A percentile compares a stretch with the other conserved stretches of the same genome.
These are phyloP conservation scores for Termitomyces sp. DNA, from an alignment of 768 basidiomycete species.

Conservation along the genomic window DNA sequence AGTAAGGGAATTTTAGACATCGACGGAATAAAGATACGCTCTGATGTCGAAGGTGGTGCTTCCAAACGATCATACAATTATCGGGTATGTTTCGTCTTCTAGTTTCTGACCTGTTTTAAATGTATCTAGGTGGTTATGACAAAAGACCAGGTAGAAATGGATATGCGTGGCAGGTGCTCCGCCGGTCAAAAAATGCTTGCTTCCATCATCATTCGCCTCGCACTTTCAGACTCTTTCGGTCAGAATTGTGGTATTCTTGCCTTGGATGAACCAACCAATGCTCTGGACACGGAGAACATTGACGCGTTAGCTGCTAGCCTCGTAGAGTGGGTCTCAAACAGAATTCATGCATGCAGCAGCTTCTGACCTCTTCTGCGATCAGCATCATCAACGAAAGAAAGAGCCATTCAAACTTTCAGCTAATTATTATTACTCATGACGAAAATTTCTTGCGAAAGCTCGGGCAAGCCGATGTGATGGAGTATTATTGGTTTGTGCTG, in stretches of 20 bases:
- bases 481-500: constrained; percentile 77
- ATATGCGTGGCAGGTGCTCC: constrained; percentile 98
- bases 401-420: constrained; percentile 87
- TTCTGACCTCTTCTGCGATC: constrained; percentile 1
- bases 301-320: constrained; percentile 89
- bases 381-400: constrained; percentile 95
- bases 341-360: background rate
- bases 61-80: constrained; percentile 96
- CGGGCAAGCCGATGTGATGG: constrained; percentile 89
- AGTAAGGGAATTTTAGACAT: constrained; percentile 62
- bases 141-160: constrained; percentile 99
- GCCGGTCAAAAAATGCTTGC: constrained; percentile 99
- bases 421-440: constrained; percentile 96
- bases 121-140: constrained; percentile 88
- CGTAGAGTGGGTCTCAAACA: constrained; percentile 68
- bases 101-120: constrained; percentile 6
- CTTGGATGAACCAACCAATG: constrained; percentile 97
- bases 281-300: constrained; percentile 93
- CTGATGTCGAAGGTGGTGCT: constrained; percentile 88
- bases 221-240: constrained; percentile 95
- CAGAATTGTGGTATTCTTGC: constrained; percentile 98
- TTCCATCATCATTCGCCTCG: constrained; percentile 95
- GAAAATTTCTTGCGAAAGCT: constrained; percentile 91
- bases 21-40: constrained; percentile 93
- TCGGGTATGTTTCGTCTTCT: constrained; percentile 46